Base-by-base conservation (phyloP, 345 rosid species). In the Pugionium cornutum region DNA sequence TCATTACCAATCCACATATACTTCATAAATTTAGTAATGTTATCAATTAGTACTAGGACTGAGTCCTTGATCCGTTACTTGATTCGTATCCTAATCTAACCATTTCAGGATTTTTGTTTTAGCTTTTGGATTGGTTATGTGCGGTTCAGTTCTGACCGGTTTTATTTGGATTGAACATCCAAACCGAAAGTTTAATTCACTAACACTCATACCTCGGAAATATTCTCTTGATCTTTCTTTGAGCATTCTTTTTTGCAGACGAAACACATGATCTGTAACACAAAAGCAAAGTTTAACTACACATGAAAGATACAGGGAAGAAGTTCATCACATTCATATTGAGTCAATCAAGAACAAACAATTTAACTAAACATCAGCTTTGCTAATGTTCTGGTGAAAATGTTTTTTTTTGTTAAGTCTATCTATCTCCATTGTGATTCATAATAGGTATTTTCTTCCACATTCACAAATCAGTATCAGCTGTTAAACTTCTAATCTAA, bases 231-330 rank as follows among this genome's bases (percentile, higher is more conserved):
- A 47, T 89, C 87, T 10, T 56, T 77, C 64, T 81, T 83, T 4
- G 83, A 34, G 33, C 85, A 79, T 4, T 82, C 84, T 7, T 78
- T 86, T 80, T 81, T 83, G 73, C 82, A 75, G 60, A 79, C 63
- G 7, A 89, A 80, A 71, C 85, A 88, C 32, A 86, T 60, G 29
- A 79, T 84, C 98, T 92, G 86, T 75, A 66, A 58, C 52, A 68
- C 10, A 32, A 28, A 53, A 39, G 2, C 1, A 50, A 49, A 37
- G 10, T 47, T 28, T 56, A 54, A 70, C 47, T 7, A 45, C n/a
- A n/a, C 49, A 55, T 36, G 31, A 29, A 3, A 31, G 36, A 36
- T 55, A 29, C 67, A 28, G 37, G 37, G 7, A 27, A 43, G 42
- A 6, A 35, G 7, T 6, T 42, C 37, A n/a, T 10, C 10, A 25